phyloP scores from a whole-genome alignment of 805 yeast species.

The Myxozyma neotropica region DNA sequence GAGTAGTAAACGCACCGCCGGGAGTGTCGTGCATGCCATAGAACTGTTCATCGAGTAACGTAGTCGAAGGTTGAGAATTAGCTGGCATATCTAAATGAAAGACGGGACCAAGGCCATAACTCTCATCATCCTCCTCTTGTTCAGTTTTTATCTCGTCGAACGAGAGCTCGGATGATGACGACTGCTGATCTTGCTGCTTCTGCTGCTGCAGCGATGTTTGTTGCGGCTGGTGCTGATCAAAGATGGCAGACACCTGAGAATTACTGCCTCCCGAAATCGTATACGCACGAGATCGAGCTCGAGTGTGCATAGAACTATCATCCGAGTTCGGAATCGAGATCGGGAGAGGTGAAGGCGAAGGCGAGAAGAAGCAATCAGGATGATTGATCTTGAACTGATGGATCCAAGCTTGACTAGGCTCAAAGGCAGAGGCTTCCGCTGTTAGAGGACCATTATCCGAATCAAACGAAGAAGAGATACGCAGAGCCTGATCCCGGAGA shows the following conservation, averaged over 20 bases:
- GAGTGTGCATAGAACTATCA: too few relatives aligned
- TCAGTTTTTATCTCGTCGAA: too few relatives aligned
- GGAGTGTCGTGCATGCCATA: background rate
- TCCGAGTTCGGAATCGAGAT: too few relatives aligned
- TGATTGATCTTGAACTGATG: constrained; percentile 22
- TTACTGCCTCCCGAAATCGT: too few relatives aligned
- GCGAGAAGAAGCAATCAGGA: constrained; percentile 13
- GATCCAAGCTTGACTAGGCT: constrained; percentile 19
- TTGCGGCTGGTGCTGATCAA: background rate
- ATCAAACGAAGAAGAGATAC: background rate
- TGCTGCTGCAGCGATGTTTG: background rate
- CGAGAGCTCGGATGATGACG: background rate
- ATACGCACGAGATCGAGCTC: too few relatives aligned
- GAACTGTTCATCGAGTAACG: constrained; percentile 3
- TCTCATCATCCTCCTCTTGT: background rate
- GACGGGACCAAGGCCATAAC: background rate
- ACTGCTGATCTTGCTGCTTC: background rate
- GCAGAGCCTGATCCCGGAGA: constrained; percentile 1
- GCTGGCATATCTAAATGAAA: constrained; percentile 8
- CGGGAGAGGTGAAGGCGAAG: background rate
- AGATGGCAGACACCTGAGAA: background rate
- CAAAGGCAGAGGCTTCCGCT: background rate
- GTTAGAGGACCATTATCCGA: background rate
- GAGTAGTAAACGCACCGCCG: background rate
- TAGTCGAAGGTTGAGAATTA: background rate